These are phyloP conservation scores for Pugionium cornutum DNA, from an alignment of 345 rosid species.

Conservation along the genomic window DNA sequence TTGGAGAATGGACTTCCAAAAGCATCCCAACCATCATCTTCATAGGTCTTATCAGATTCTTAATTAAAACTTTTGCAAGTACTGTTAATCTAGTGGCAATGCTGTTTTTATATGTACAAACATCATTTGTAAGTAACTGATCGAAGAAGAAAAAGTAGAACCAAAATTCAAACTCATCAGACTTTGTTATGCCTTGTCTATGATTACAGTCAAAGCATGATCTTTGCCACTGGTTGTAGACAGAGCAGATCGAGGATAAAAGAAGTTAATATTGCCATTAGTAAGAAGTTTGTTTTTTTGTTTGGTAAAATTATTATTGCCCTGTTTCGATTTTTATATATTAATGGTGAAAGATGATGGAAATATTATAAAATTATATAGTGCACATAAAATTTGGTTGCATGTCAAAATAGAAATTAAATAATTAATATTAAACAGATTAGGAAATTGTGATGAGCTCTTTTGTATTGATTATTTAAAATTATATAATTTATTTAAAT, in stretches of 20 bases:
- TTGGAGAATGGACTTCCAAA: conserved; percentile 17
- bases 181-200: conserved; percentile 6
- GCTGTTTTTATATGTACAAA: too few species aligned
- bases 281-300: neutral
- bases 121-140: neutral
- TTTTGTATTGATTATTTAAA: too few species aligned
- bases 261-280: neutral
- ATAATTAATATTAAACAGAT: neutral
- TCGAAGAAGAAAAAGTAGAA: conserved; percentile 3
- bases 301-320: neutral
- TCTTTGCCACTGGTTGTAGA: neutral
- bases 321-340: neutral
- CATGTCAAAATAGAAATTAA: neutral
- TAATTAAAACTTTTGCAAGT: conserved; percentile 4
- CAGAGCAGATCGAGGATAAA: conserved; percentile 9
- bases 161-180: conserved; percentile 3
- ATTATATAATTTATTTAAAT: too few species aligned
- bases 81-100: too few species aligned
- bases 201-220: conserved; percentile 15
- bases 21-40: conserved; percentile 12
- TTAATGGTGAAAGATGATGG: neutral
- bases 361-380: neutral
- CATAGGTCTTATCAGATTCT: conserved; percentile 8
- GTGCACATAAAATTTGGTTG: neutral
- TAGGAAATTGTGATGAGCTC: neutral